phyloP scores from a whole-genome alignment of 306 rosid genomes.

The Citrullus mucosospermus region DNA sequence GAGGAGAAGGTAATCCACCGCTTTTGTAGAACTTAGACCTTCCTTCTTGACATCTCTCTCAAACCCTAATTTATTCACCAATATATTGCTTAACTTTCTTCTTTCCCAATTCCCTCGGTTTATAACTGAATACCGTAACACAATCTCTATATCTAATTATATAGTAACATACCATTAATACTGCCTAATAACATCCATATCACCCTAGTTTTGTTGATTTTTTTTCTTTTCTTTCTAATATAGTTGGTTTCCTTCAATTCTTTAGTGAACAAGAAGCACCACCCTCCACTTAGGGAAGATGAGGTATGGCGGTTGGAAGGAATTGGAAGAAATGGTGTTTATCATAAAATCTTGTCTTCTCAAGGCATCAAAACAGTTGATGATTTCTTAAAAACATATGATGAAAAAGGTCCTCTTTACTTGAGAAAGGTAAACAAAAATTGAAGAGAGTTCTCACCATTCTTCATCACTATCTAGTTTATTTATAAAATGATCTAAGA shows the following conservation, averaged over 20 bases:
- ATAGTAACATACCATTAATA: no score
- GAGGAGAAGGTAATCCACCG: neutral
- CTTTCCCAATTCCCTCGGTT: no score
- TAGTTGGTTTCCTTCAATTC: no score
- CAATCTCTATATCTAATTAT: no score
- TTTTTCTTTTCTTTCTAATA: no score
- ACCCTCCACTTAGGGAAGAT: neutral
- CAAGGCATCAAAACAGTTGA: neutral
- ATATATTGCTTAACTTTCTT: no score
- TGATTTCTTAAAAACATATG: neutral
- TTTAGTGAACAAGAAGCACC: neutral
- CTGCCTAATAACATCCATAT: no score
- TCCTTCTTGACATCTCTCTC: no score
- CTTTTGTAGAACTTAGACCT: no score
- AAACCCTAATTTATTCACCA: no score
- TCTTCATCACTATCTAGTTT: neutral
- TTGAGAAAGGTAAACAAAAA: neutral
- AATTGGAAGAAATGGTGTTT: neutral
- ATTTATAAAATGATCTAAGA: neutral
- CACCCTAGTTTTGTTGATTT: no score
- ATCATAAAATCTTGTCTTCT: neutral
- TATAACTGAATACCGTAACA: no score
- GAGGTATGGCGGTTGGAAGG: neutral
- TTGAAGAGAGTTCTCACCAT: neutral
- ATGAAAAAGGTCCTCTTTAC: neutral